phyloP scores from a whole-genome alignment of 2,329 filamentous ascomycete genomes.

The Coniochaeta hoffmannii region DNA sequence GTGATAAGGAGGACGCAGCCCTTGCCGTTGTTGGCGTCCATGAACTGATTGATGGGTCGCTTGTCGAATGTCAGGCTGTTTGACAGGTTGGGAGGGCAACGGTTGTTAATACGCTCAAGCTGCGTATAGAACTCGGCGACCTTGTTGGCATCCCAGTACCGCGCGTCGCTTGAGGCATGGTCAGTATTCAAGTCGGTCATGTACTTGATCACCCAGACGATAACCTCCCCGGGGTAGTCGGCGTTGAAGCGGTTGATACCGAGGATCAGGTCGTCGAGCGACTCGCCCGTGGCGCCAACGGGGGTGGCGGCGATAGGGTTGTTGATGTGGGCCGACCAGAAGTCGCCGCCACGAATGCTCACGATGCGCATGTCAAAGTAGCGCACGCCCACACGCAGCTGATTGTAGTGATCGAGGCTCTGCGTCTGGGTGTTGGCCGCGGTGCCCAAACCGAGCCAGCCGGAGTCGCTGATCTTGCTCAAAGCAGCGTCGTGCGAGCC shows the following conservation, averaged over 20 bases:
- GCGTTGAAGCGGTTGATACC: slow-evolving; percentile 37
- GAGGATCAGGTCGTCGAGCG: slow-evolving; percentile 31
- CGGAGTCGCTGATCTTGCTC: too few species aligned
- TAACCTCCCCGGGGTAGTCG: slow-evolving; percentile 34
- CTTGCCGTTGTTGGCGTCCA: slow-evolving; percentile 22
- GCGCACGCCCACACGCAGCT: slow-evolving; percentile 29
- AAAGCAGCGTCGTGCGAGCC: slow-evolving; percentile 35
- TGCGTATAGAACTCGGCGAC: too few species aligned
- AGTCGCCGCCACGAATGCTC: slow-evolving; percentile 10
- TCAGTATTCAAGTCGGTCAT: too few species aligned
- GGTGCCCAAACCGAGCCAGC: slow-evolving; percentile 18
- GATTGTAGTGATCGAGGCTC: slow-evolving; percentile 26
- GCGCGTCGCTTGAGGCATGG: slow-evolving; percentile 32
- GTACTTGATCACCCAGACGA: slow-evolving; percentile 38
- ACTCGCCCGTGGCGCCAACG: slow-evolving; percentile 37
- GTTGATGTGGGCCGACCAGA: slow-evolving; percentile 24
- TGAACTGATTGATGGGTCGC: slow-evolving; percentile 17
- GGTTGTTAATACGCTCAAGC: slow-evolving; percentile 32
- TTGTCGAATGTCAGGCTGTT: slow-evolving; percentile 16
- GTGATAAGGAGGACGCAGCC: slow-evolving; percentile 26
- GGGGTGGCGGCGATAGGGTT: slow-evolving; percentile 21
- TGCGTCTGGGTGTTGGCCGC: slow-evolving; percentile 29
- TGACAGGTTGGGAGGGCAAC: slow-evolving; percentile 20
- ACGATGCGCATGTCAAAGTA: slow-evolving; percentile 31
- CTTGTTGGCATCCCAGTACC: too few species aligned